A percentile compares a stretch with the other conserved stretches of the same genome.
Conservation (phyloP, 768 basidiomycete species). For the Phanerochaete sordida region DNA sequence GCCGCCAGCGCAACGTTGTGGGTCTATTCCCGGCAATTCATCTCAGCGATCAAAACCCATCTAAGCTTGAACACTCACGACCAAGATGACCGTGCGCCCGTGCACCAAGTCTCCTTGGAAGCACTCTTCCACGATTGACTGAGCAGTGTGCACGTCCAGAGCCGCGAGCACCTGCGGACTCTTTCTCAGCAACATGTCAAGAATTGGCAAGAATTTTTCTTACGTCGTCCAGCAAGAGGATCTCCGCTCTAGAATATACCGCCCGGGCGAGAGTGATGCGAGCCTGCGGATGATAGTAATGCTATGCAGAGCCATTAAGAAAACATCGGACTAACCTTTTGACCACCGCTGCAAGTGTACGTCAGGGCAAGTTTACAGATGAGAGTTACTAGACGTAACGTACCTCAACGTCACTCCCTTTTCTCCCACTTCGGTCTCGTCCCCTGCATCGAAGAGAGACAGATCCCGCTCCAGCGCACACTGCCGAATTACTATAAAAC, state of each 20-base stretch:
- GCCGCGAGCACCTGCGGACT: no score
- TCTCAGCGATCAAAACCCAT: slow-evolving; percentile 25
- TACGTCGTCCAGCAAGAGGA: slow-evolving; percentile 41
- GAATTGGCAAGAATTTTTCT: no score
- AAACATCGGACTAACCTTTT: slow-evolving; percentile 47
- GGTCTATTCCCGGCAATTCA: slow-evolving; percentile 32
- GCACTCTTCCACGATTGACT: slow-evolving; percentile 44
- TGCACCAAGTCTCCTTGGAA: slow-evolving; percentile 39
- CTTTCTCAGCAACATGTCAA: no score
- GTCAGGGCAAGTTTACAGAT: no score
- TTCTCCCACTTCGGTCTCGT: slow-evolving; percentile 56
- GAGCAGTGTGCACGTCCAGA: slow-evolving; percentile 46
- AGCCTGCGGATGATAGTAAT: no score
- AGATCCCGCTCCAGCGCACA: slow-evolving; percentile 43
- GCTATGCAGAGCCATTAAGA: no score
- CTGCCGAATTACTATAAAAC: slow-evolving; percentile 36
- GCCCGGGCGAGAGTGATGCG: slow-evolving; percentile 38
- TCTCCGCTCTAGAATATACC: slow-evolving; percentile 32
- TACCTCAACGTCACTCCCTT: no score
- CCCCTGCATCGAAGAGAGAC: slow-evolving; percentile 44
- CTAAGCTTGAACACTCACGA: slow-evolving; percentile 37
- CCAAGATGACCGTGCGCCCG: slow-evolving; percentile 43
- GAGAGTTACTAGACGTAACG: no score
- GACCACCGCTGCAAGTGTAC: slow-evolving; percentile 44
- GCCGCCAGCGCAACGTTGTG: slow-evolving; percentile 51